Evolutionary conservation across 805 yeast genomes (phyloP), one percentile per base, ranked within the genome.

Genomic region (Huiozyma sinensis): DNA sequence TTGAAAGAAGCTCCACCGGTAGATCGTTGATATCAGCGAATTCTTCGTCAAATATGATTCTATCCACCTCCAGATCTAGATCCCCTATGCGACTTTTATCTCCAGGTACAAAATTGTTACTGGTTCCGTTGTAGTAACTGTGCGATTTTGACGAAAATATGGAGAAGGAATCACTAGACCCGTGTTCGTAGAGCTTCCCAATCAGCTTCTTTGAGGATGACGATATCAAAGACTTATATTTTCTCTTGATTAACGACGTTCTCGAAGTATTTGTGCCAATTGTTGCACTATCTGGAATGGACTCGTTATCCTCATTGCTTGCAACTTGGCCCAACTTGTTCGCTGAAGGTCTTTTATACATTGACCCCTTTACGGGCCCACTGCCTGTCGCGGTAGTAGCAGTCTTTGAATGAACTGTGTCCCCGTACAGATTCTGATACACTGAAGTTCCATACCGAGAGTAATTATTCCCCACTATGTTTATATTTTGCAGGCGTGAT

Each of bases 391-490:
- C 24, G 4, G 24, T 17, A 17, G 24, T 17, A 17, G 24, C 30
- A n/a, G n/a, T 29, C 12, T 40, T 41, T 6, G 41, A 31, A 17
- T 30, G 12, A 33, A 12, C n/a, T 13, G 46, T 29, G 4, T 39
- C 43, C 8, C 42, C 47, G 35, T 58, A 60, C 32, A 56, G 44
- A 32, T 50, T 49, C 32, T 55, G 50, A 39, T 55, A 55, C 4
- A 66, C 62, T 1, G 70, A 66, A 6, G 63, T 62, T 6, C 71
- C 71, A 45, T 67, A 67, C 28, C 63, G 58, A 13, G 62, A 58
- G 47, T 67, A 67, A 50, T 65, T 59, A 32, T 57, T 51, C 48
- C 63, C 61, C 40, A 65, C 65, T 10, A 67, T 61, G 47, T 61
- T 57, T 35, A 67, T 58, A 42, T 8, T 9, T 9, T 31, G 33